These are phyloP conservation scores for Zostera marina DNA, from an alignment of 116 monocot species.

Conservation along the genomic window DNA sequence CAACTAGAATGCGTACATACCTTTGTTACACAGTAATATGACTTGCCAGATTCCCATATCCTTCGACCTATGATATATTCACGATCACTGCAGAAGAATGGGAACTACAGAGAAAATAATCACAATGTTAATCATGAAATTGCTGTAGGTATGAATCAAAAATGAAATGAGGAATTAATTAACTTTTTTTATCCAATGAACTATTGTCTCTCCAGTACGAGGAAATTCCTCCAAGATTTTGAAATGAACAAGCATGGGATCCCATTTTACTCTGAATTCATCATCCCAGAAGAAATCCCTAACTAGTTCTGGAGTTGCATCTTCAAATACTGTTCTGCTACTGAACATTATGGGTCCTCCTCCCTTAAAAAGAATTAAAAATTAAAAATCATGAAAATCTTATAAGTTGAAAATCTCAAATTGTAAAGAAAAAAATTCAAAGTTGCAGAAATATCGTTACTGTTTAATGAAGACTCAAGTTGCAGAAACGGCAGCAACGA, in stretches of 20 bases:
- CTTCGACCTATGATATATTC: slow-evolving; percentile 91
- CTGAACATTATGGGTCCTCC: slow-evolving; percentile 69
- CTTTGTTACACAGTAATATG: slow-evolving; percentile 94
- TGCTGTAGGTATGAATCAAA: background rate
- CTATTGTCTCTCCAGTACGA: slow-evolving; percentile 54
- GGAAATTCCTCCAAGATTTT: slow-evolving; percentile 71
- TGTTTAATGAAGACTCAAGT: too few species aligned
- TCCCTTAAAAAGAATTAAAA: slow-evolving; percentile 13
- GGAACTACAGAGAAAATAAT: slow-evolving; percentile 55
- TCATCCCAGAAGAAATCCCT: slow-evolving; percentile 99
- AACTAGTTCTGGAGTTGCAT: slow-evolving; percentile 84
- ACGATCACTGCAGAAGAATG: slow-evolving; percentile 94
- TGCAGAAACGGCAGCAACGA: too few species aligned
- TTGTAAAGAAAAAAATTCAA: too few species aligned
- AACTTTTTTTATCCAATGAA: slow-evolving; percentile 98
- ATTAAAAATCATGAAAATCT: too few species aligned
- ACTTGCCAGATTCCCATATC: slow-evolving; percentile 80
- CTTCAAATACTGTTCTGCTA: slow-evolving; percentile 89
- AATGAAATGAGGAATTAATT: background rate
- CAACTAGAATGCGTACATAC: slow-evolving; percentile 15
- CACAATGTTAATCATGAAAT: background rate
- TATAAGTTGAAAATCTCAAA: too few species aligned
- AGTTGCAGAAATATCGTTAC: too few species aligned
- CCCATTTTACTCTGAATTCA: slow-evolving; percentile 87
- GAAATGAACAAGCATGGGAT: slow-evolving; percentile 70